Evolutionary conservation across 2,329 filamentous ascomycete genomes (phyloP), one percentile per base, ranked within the genome.

Genomic region (Colletotrichum salicis): DNA sequence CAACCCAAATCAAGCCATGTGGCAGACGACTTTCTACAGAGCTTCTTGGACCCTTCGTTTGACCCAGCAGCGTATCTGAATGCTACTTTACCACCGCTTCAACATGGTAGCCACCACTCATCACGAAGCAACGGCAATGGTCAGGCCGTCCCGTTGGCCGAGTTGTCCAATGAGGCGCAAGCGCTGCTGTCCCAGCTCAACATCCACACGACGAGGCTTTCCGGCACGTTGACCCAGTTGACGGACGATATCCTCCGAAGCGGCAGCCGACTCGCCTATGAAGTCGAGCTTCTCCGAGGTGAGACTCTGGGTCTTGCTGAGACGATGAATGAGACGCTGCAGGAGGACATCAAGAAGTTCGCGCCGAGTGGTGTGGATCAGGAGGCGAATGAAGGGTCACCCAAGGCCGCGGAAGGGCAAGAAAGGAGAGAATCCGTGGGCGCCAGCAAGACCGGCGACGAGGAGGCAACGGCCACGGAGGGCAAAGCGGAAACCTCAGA

Each of bases 231-330:
- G 70, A 97, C 95, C 37, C 92, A 96, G 78, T 86, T 98, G 71
- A 98, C 96, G 12, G 96, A 99, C 81, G 96, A 98, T 76, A 98
- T 99, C 74, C 83, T 99, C 73, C 90, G 96, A 69, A 95, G 94
- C 77, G 94, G 95, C 31, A 94, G 94, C 74, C 89, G 96, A 4
- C 85, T 99, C 69, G 94, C 95, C 24, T 99, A 99, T 79, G 94
- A 98, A 82, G 96, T 98, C 24, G 96, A 98, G 82, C 89, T 98
- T 22, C 82, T 98, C 60, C 90, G 95, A n/a, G 95, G 95, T 74
- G 95, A 98, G 82, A 93, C 94, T 2, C 83, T 95, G 58, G 88
- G 93, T n/a, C 84, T 98, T 45, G 91, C 91, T 1, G 95, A 98
- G 79, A 88, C 92, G 2, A 84, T 98, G 76, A 90, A 91, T 5